Evolutionary conservation across 116 monocot species (phyloP), one percentile per base, ranked within the genome.

Genomic region (Phalaenopsis hybrid): DNA sequence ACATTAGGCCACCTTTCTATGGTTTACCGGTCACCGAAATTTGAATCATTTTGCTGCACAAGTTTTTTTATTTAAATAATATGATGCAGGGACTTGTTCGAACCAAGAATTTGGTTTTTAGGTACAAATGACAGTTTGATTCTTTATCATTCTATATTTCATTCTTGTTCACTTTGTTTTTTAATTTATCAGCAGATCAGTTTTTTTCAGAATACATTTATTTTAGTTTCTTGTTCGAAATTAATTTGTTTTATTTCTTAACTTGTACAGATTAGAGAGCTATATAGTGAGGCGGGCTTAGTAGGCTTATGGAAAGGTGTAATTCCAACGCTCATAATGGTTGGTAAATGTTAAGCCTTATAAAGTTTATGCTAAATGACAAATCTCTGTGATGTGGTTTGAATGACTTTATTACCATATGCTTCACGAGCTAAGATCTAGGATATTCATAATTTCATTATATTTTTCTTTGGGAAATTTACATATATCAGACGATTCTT

Each of bases 221-320:
- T 65, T 21, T 67, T 59, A 59, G 21, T 67, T 67, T 67, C 67
- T 67, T 67, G 25, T 67, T 67, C 67, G 6, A 55, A 55, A 67
- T 67, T 67, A 67, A 63, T 21, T 67, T 3, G 23, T 28, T 67
- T 5, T 67, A 67, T 2, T 67, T 8, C 55, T 67, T 67, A 21
- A 67, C 28, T 67, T 25, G 46, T 15, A 55, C 85, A 97, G 97
- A 82, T 97, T 55, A 90, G 88, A 80, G 97, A 97, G 77, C 82
- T 97, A 61, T 97, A 91, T 80, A 87, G 87, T 79, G 97, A 97
- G 88, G 94, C 91, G 79, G 94, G 97, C 79, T 18, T 97, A 3
- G 79, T 81, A 57, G 97, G 97, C 57, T 97, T 97, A 69, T 97
- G 97, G 97, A 97, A 97, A 88, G 97, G 97, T 57, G 90, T 97